phyloP scores from a whole-genome alignment of 1,284 basidiomycete species.

The Heterobasidion irregulare region DNA sequence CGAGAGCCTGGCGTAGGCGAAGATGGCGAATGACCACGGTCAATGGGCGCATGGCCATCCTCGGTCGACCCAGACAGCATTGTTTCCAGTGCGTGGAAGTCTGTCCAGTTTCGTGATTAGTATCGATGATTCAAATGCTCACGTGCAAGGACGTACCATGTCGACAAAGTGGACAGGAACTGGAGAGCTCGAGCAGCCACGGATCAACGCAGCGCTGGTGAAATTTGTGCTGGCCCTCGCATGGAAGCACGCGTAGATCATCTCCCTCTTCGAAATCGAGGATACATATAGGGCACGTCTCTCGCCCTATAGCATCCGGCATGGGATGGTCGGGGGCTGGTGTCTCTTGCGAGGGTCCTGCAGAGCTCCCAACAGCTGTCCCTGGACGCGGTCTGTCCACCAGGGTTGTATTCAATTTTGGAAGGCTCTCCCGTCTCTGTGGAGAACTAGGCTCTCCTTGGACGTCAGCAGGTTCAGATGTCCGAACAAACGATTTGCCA shows the following conservation, averaged over 20 bases:
- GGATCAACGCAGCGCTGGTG: conserved; percentile 79
- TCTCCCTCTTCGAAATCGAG: conserved; percentile 91
- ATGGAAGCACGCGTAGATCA: conserved; percentile 82
- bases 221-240: conserved; percentile 83
- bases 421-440: background rate
- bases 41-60: conserved; percentile 15
- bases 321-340: conserved; percentile 20
- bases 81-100: conserved; percentile 41
- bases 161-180: conserved; percentile 85
- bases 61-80: conserved; percentile 30
- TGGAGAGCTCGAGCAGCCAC: conserved; percentile 85
- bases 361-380: conserved; percentile 11
- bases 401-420: background rate
- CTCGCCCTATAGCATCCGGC: conserved; percentile 63
- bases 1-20: conserved; percentile 23
- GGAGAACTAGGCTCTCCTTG: background rate
- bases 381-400: conserved; percentile 1
- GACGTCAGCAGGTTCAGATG: background rate
- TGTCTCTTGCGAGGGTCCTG: conserved; percentile 12
- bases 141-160: conserved; percentile 49
- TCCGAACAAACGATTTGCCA: background rate
- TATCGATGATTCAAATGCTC: no score
- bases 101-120: conserved; percentile 16
- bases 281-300: conserved; percentile 91
- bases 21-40: conserved; percentile 15